These are phyloP conservation scores for Agapanthus africanus DNA, from an alignment of 106 monocot species.

Conservation along the genomic window DNA sequence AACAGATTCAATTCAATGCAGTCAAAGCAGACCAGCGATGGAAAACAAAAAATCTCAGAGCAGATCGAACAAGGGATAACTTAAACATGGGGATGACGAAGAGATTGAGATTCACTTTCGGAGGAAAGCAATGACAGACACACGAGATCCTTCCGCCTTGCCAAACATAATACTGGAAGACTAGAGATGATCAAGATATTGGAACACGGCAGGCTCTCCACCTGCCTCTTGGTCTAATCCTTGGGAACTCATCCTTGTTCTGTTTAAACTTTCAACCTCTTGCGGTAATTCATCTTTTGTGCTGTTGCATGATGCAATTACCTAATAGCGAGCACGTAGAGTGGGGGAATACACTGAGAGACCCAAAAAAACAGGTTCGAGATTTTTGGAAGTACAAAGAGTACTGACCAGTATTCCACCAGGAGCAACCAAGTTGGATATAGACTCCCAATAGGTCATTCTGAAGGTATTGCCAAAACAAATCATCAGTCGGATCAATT, in stretches of 20 bases:
- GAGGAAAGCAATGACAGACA: conserved; percentile 54
- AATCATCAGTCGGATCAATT: background rate
- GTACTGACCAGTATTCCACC: conserved; percentile 55
- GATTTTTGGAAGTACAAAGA: too few species aligned
- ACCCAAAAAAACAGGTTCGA: too few species aligned
- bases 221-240: conserved; percentile 7
- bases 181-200: conserved; percentile 62
- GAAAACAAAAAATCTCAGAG: background rate
- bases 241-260: conserved; percentile 14
- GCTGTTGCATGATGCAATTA: conserved; percentile 61
- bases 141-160: conserved; percentile 42
- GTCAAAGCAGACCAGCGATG: background rate
- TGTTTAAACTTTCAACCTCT: conserved; percentile 61
- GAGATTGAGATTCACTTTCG: conserved; percentile 14
- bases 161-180: conserved; percentile 43
- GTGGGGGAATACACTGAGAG: too few species aligned
- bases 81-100: background rate
- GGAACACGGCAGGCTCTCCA: conserved; percentile 26
- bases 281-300: conserved; percentile 74
- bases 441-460: conserved; percentile 70
- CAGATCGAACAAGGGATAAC: background rate
- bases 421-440: conserved; percentile 47
- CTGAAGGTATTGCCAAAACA: conserved; percentile 23
- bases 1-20: too few species aligned
- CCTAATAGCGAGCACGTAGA: conserved; percentile 30